These are phyloP conservation scores for Aspergillus bertholletiae DNA, from an alignment of 495 filamentous ascomycete genomes.

Conservation along the genomic window DNA sequence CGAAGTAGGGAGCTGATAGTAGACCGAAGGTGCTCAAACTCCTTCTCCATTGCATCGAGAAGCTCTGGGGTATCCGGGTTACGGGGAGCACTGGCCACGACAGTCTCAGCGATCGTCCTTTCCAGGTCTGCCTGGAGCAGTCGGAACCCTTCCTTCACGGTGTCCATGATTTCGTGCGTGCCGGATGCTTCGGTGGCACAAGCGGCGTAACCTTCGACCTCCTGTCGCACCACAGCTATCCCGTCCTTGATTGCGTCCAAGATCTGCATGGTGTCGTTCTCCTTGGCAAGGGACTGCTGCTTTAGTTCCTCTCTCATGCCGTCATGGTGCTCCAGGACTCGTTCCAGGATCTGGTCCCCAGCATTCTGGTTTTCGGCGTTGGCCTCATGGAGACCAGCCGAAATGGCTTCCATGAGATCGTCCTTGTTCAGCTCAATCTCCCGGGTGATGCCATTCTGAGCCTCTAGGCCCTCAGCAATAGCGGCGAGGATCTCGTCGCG, in stretches of 20 bases:
- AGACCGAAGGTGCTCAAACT: conserved; percentile 67
- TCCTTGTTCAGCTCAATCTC: conserved; percentile 62
- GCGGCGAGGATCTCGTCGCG: conserved; percentile 53
- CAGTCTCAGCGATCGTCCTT: conserved; percentile 49
- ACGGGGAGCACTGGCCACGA: conserved; percentile 27
- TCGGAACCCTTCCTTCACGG: conserved; percentile 68
- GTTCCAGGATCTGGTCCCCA: conserved; percentile 65
- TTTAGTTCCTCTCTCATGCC: conserved; percentile 72
- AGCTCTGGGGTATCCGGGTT: conserved; percentile 52
- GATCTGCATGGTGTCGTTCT: conserved; percentile 74
- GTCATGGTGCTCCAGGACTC: conserved; percentile 70
- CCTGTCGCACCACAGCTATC: conserved; percentile 70
- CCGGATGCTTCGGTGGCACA: conserved; percentile 60
- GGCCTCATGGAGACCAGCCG: conserved; percentile 53
- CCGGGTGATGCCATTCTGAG: conserved; percentile 42
- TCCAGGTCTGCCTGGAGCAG: conserved; percentile 70
- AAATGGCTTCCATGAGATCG: conserved; percentile 64
- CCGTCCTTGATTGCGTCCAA: conserved; percentile 83
- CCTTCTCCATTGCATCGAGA: conserved; percentile 67
- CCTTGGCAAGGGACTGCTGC: conserved; percentile 69
- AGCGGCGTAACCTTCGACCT: conserved; percentile 79
- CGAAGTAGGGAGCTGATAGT: conserved; percentile 67
- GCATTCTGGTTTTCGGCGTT: conserved; percentile 44
- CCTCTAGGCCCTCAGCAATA: conserved; percentile 54
- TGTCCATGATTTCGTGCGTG: conserved; percentile 76